Evolutionary conservation across 148 eudicot species (phyloP).

Genomic region (Camellia japonica): DNA sequence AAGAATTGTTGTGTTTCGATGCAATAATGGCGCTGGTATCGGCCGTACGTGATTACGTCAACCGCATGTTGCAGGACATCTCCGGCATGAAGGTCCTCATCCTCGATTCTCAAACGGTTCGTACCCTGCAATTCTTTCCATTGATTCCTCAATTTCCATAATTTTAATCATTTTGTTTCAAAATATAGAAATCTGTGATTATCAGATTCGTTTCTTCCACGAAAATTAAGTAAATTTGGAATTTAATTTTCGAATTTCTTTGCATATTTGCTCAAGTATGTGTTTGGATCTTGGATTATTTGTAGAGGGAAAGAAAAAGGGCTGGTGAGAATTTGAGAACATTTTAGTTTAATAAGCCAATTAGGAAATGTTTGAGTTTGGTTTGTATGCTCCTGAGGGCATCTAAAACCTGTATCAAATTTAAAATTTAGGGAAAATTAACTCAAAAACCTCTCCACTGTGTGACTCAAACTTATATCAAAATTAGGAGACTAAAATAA

Average conservation of each 20-base stretch:
- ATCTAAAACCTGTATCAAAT: too few relatives aligned
- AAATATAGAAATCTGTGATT: not conserved
- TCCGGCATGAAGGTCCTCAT: slow-evolving; percentile 98
- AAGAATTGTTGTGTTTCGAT: not conserved
- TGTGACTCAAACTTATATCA: too few relatives aligned
- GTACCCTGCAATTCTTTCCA: not conserved
- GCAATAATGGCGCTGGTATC: slow-evolving; percentile 65
- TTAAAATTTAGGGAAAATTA: too few relatives aligned
- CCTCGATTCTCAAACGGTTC: slow-evolving; percentile 83
- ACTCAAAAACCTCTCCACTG: too few relatives aligned
- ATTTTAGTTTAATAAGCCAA: not conserved
- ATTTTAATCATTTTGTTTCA: not conserved
- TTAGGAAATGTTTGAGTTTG: not conserved
- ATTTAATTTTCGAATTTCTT: not conserved
- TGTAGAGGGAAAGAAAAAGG: not conserved
- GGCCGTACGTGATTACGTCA: slow-evolving; percentile 80
- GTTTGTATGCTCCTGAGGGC: not conserved
- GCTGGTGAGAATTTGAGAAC: not conserved
- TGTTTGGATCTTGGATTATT: not conserved
- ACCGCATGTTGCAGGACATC: slow-evolving; percentile 85
- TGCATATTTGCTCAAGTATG: not conserved
- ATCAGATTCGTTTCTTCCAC: not conserved
- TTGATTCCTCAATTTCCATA: not conserved
- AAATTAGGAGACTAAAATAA: too few relatives aligned
- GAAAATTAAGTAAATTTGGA: not conserved